Conservation (phyloP, 169 alveolate species). For the Eimeria maxima region DNA sequence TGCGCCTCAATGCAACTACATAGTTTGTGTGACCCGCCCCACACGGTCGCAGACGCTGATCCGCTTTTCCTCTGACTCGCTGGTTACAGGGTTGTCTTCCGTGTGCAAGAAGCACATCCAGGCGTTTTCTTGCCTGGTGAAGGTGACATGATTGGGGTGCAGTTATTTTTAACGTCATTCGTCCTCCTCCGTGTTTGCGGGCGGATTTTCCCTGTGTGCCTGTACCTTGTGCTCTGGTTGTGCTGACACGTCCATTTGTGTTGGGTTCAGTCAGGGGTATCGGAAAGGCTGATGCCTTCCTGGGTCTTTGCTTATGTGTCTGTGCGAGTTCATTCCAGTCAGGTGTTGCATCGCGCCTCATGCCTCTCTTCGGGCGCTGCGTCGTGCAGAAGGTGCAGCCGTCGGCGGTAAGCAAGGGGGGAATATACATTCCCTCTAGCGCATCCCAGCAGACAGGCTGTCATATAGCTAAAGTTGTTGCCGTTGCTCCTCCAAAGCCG, state of each 20-base stretch:
- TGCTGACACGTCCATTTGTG: neutral
- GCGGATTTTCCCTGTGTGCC: neutral
- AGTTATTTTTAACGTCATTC: neutral
- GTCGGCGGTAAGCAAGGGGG: conserved; percentile 90
- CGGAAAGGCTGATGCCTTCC: too few species aligned
- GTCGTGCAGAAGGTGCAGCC: conserved; percentile 89
- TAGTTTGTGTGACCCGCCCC: conserved; percentile 15
- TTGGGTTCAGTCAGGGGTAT: neutral
- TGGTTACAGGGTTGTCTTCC: neutral
- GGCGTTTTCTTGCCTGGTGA: neutral
- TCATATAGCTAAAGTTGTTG: conserved; percentile 87
- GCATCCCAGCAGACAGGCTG: conserved; percentile 88
- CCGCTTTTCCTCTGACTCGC: neutral
- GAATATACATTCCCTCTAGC: conserved; percentile 91
- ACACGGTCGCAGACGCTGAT: neutral
- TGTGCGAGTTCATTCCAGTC: conserved; percentile 61
- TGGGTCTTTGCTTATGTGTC: conserved; percentile 1
- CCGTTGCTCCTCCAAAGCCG: conserved; percentile 51
- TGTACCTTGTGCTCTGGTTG: neutral
- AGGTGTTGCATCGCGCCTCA: conserved; percentile 87
- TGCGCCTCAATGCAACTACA: neutral
- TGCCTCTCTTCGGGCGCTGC: conserved; percentile 92
- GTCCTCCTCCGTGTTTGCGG: neutral
- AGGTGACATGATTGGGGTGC: neutral
- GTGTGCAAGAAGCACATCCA: neutral